These are phyloP conservation scores for Athelia sp. DNA, from an alignment of 1,284 basidiomycete genomes.

Conservation along the genomic window DNA sequence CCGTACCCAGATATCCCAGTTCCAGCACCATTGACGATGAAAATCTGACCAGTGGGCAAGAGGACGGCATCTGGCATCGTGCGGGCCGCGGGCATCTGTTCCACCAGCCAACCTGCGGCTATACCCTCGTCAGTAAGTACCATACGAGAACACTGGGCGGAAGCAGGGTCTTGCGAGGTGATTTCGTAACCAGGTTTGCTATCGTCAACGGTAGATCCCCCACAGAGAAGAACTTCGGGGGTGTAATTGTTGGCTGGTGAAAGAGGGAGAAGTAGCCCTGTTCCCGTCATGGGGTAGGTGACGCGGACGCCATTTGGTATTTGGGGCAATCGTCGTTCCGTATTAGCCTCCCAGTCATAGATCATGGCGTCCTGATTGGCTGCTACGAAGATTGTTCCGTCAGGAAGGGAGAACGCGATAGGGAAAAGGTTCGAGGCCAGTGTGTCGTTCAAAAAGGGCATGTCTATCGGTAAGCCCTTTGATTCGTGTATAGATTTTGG, in stretches of 20 bases:
- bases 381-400: conserved; percentile 71
- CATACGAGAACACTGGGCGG: conserved; percentile 70
- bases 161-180: conserved; percentile 67
- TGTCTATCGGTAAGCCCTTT: conserved; percentile 57
- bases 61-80: conserved; percentile 81
- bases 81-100: conserved; percentile 69
- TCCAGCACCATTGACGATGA: conserved; percentile 75
- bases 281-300: conserved; percentile 79
- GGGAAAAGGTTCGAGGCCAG: conserved; percentile 82
- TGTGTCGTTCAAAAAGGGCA: conserved; percentile 66
- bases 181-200: conserved; percentile 52
- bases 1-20: conserved; percentile 82
- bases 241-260: conserved; percentile 56
- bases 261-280: conserved; percentile 67
- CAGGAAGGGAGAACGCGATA: conserved; percentile 69
- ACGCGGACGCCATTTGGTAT: conserved; percentile 79
- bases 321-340: conserved; percentile 57
- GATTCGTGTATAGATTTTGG: conserved; percentile 65
- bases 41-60: conserved; percentile 71
- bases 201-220: conserved; percentile 71
- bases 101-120: conserved; percentile 64
- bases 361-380: conserved; percentile 79
- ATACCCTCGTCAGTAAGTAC: conserved; percentile 63
- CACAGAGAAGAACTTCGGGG: conserved; percentile 73
- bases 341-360: conserved; percentile 69